Percentiles rank a stretch among this genome's conserved stretches.
These are phyloP conservation scores for Cryomyces minteri DNA, from an alignment of 495 filamentous ascomycete genomes.

Conservation along the genomic window DNA sequence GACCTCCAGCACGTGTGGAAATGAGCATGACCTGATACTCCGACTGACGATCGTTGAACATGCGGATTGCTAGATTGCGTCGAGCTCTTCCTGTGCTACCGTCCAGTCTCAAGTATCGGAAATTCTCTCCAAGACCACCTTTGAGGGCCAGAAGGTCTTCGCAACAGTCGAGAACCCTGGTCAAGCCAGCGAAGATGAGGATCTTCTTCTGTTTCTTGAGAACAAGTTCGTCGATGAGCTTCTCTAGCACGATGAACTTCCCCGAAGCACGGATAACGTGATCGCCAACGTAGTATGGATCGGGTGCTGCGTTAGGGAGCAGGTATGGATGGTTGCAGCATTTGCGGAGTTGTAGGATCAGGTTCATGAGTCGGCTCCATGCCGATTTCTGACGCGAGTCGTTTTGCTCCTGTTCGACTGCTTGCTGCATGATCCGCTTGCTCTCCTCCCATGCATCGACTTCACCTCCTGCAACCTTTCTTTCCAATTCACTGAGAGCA, in stretches of 20 bases:
- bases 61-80: slow-evolving; percentile 35
- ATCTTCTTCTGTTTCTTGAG: slow-evolving; percentile 38
- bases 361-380: slow-evolving; percentile 41
- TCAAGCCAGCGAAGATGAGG: slow-evolving; percentile 45
- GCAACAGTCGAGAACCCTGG: slow-evolving; percentile 35
- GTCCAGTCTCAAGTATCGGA: slow-evolving; percentile 38
- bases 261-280: slow-evolving; percentile 38
- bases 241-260: slow-evolving; percentile 46
- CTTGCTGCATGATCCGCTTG: slow-evolving; percentile 26
- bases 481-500: slow-evolving; percentile 8
- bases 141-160: slow-evolving; percentile 37
- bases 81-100: slow-evolving; percentile 33
- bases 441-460: slow-evolving; percentile 27
- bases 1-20: slow-evolving; percentile 42
- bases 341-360: slow-evolving; percentile 47
- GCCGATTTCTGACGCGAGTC: slow-evolving; percentile 17
- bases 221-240: slow-evolving; percentile 38
- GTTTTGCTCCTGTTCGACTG: slow-evolving; percentile 23
- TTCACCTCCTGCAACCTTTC: slow-evolving; percentile 6
- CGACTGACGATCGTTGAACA: slow-evolving; percentile 31
- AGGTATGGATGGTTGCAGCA: slow-evolving; percentile 47
- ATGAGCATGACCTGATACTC: slow-evolving; percentile 43
- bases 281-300: slow-evolving; percentile 29
- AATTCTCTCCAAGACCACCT: slow-evolving; percentile 25
- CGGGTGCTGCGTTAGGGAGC: slow-evolving; percentile 30